Evolutionary conservation across 768 basidiomycete genomes (phyloP).

Genomic region (Inosperma sp.): DNA sequence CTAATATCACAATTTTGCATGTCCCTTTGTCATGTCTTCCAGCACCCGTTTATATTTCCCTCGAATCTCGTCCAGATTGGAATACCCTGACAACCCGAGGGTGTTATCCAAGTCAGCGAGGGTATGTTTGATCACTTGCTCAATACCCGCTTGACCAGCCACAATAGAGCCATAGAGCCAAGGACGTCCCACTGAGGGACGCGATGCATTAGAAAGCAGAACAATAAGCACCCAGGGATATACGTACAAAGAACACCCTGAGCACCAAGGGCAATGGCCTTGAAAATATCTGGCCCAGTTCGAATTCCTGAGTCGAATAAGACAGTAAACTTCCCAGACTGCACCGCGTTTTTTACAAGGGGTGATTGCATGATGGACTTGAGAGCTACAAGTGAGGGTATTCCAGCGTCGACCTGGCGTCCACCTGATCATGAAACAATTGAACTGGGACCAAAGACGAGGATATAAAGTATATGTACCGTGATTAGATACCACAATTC

Average conservation of each 20-base stretch:
- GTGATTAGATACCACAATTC: constrained; percentile 79
- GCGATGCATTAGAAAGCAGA: background rate
- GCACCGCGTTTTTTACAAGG: constrained; percentile 53
- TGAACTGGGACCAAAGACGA: background rate
- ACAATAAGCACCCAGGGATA: background rate
- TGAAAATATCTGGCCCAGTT: constrained; percentile 77
- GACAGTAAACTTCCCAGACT: constrained; percentile 56
- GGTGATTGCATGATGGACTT: constrained; percentile 62
- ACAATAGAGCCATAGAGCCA: constrained; percentile 69
- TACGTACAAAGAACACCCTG: constrained; percentile 70
- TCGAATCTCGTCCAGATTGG: constrained; percentile 54
- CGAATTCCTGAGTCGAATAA: constrained; percentile 81
- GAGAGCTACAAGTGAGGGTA: constrained; percentile 68
- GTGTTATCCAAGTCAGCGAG: constrained; percentile 66
- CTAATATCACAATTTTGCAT: background rate
- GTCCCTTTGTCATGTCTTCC: constrained; percentile 8
- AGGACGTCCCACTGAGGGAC: constrained; percentile 58
- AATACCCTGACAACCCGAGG: constrained; percentile 59
- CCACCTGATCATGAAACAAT: constrained; percentile 42
- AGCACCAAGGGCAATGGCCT: constrained; percentile 82
- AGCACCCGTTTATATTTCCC: constrained; percentile 53
- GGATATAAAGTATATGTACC: constrained; percentile 35
- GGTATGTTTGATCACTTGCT: constrained; percentile 64
- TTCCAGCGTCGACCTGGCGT: constrained; percentile 73
- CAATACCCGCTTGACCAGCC: constrained; percentile 68